Conservation (phyloP, 768 basidiomycete genomes). For the Podaxis sp. region DNA sequence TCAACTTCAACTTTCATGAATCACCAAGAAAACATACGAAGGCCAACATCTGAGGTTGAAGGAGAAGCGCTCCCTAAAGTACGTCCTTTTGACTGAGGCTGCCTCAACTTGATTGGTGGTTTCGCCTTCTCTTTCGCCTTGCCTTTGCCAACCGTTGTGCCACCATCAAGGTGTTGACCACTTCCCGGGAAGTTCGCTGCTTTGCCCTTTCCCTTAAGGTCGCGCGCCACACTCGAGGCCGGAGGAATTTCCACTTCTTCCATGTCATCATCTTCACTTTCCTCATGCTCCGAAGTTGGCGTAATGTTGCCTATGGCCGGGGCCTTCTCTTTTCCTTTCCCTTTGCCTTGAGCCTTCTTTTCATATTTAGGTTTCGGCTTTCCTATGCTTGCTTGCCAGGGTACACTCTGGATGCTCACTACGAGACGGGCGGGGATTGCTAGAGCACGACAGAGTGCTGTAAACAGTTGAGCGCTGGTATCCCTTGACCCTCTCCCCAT, state of each 20-base stretch:
- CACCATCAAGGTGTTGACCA: slow-evolving; percentile 43
- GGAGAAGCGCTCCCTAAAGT: slow-evolving; percentile 34
- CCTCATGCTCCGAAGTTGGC: slow-evolving; percentile 23
- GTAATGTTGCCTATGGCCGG: neutral
- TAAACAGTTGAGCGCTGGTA: slow-evolving; percentile 87
- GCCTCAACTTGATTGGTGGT: slow-evolving; percentile 59
- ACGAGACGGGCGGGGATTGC: slow-evolving; percentile 87
- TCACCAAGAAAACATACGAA: slow-evolving; percentile 22
- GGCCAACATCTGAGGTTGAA: slow-evolving; percentile 19
- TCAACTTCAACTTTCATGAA: slow-evolving; percentile 1
- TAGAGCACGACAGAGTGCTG: slow-evolving; percentile 82
- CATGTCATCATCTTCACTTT: slow-evolving; percentile 28
- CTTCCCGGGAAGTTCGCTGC: slow-evolving; percentile 32
- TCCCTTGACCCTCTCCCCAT: slow-evolving; percentile 82
- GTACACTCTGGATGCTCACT: slow-evolving; percentile 87
- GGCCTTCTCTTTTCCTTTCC: slow-evolving; percentile 35
- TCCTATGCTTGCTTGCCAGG: slow-evolving; percentile 76
- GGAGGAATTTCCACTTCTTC: slow-evolving; percentile 28
- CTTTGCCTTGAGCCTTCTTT: slow-evolving; percentile 36
- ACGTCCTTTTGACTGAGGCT: slow-evolving; percentile 50
- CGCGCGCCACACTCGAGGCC: slow-evolving; percentile 24
- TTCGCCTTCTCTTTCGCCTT: slow-evolving; percentile 60
- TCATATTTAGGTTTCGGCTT: slow-evolving; percentile 48
- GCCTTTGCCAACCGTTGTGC: slow-evolving; percentile 43
- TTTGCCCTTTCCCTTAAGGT: slow-evolving; percentile 33